Evolutionary conservation across 2,329 filamentous ascomycete genomes (phyloP).

Genomic region (Botryotinia convoluta): DNA sequence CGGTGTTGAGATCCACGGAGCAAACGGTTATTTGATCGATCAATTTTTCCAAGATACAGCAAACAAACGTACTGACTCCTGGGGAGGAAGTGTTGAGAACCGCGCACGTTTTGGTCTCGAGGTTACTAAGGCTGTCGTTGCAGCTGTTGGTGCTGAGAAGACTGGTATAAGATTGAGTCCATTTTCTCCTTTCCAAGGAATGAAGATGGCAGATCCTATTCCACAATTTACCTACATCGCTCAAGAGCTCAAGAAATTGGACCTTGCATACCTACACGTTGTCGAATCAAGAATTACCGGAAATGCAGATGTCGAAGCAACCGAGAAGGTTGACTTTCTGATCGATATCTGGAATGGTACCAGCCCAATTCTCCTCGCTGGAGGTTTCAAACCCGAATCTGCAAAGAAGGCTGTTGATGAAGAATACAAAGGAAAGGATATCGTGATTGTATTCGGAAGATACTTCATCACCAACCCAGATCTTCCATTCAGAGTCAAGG

Average conservation of each 20-base stretch:
- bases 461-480: conserved; percentile 49
- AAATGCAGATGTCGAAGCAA: conserved; percentile 42
- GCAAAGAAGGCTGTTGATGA: conserved; percentile 43
- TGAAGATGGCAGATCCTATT: conserved; percentile 60
- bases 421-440: conserved; percentile 35
- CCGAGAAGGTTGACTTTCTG: conserved; percentile 44
- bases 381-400: conserved; percentile 44
- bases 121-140: conserved; percentile 49
- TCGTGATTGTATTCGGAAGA: conserved; percentile 45
- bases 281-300: conserved; percentile 48
- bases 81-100: conserved; percentile 50
- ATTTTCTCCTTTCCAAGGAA: conserved; percentile 59
- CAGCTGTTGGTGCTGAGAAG: conserved; percentile 51
- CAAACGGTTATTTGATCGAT: conserved; percentile 39
- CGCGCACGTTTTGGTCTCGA: conserved; percentile 52
- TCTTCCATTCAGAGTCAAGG: conserved; percentile 43
- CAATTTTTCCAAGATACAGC: conserved; percentile 39
- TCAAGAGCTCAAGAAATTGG: conserved; percentile 48
- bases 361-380: conserved; percentile 50
- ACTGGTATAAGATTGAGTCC: conserved; percentile 59
- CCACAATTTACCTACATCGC: conserved; percentile 62
- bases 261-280: conserved; percentile 61
- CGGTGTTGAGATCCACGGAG: conserved; percentile 46
- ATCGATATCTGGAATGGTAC: conserved; percentile 44
- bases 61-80: conserved; percentile 57